Conservation (phyloP, 2,329 filamentous ascomycete species). For the Aphanoascus verrucosus region DNA sequence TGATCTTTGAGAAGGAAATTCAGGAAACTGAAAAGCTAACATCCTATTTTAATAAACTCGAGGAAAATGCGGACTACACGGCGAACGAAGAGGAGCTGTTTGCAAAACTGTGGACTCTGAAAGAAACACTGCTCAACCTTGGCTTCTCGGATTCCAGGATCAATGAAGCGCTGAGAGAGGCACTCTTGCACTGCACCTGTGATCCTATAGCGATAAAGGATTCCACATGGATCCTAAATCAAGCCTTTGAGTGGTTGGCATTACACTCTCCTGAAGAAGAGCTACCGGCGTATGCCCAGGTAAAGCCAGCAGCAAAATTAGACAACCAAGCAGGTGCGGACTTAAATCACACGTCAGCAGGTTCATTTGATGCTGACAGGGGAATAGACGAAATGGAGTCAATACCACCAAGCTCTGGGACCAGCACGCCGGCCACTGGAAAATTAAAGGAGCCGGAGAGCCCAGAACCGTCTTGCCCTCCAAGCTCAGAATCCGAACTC, state of each 20-base stretch:
- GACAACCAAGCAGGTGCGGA: conserved; percentile 22
- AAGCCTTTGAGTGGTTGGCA: conserved; percentile 84
- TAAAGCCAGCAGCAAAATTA: conserved; percentile 15
- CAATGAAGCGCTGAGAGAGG: conserved; percentile 52
- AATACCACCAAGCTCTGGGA: conserved; percentile 8
- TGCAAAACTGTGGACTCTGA: conserved; percentile 72
- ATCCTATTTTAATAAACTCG: conserved; percentile 4
- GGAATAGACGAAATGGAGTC: conserved; percentile 6
- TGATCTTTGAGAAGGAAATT: conserved; percentile 56
- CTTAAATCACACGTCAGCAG: neutral
- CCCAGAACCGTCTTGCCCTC: neutral
- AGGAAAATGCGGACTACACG: neutral
- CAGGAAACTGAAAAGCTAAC: conserved; percentile 31
- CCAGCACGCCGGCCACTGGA: conserved; percentile 9
- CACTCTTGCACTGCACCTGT: conserved; percentile 57
- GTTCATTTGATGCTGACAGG: conserved; percentile 13
- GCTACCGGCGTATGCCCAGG: conserved; percentile 58
- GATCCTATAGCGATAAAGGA: conserved; percentile 49
- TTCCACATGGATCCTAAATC: conserved; percentile 72
- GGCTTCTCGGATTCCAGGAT: conserved; percentile 58
- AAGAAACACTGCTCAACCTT: conserved; percentile 57
- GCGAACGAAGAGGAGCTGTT: conserved; percentile 65
- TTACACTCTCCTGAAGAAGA: conserved; percentile 59
- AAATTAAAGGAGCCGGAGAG: neutral
- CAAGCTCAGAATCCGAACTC: conserved; percentile 19